phyloP scores from a whole-genome alignment of 2,329 filamentous ascomycete genomes.

The Aureobasidium sp. region DNA sequence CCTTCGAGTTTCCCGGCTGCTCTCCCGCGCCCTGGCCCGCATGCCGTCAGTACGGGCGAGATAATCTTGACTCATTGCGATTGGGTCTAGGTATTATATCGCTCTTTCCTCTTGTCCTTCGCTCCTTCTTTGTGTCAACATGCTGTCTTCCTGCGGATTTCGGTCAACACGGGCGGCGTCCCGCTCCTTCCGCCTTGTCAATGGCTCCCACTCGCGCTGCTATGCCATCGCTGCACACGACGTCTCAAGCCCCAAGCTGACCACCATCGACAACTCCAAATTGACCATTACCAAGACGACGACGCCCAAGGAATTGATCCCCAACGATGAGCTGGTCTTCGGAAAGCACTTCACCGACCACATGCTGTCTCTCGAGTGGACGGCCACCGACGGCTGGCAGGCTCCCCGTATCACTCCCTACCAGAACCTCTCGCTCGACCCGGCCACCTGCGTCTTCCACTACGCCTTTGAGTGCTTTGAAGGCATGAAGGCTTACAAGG shows the following conservation, averaged over 20 bases:
- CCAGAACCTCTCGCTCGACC: constrained; percentile 94
- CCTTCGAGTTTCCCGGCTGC: background rate
- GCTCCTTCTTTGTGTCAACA: background rate
- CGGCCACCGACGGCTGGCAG: constrained; percentile 73
- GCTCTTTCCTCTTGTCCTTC: background rate
- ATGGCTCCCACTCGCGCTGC: background rate
- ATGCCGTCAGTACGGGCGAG: background rate
- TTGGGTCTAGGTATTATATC: background rate
- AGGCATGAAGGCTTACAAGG: constrained; percentile 99
- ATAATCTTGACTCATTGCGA: constrained; percentile 11
- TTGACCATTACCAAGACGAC: constrained; percentile 68
- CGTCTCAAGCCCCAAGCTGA: constrained; percentile 46
- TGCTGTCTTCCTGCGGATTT: constrained; percentile 15
- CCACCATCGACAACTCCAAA: constrained; percentile 68
- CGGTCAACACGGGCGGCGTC: constrained; percentile 21
- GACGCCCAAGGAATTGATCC: constrained; percentile 65
- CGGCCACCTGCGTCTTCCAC: constrained; percentile 94
- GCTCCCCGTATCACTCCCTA: constrained; percentile 81
- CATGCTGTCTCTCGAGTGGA: constrained; percentile 96
- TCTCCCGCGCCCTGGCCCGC: background rate
- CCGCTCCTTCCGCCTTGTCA: constrained; percentile 1
- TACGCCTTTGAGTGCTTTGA: constrained; percentile 98
- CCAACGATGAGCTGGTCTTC: constrained; percentile 80
- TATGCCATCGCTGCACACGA: constrained; percentile 46
- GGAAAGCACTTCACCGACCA: constrained; percentile 92